A percentile compares a stretch with the other conserved stretches of the same genome.
phyloP scores from a whole-genome alignment of 345 rosid species.

The Brassica incana region DNA sequence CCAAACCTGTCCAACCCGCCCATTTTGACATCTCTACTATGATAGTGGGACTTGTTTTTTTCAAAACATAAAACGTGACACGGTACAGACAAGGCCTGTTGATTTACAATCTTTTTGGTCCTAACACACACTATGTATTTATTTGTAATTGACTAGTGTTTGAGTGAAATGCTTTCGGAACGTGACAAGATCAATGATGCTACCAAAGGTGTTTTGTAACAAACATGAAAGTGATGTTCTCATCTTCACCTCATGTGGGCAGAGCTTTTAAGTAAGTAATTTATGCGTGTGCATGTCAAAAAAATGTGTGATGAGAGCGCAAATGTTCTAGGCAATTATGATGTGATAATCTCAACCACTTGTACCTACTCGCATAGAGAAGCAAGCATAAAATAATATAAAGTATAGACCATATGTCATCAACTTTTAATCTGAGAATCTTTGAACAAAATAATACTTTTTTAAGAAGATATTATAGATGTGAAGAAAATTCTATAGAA shows the following conservation, averaged over 20 bases:
- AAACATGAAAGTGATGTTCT: slow-evolving; percentile 38
- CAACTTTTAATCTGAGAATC: not conserved
- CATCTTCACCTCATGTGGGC: slow-evolving; percentile 28
- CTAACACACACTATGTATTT: not conserved
- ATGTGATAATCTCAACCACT: slow-evolving; percentile 39
- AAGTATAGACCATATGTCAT: not conserved
- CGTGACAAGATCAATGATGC: slow-evolving; percentile 3
- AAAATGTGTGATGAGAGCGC: slow-evolving; percentile 11
- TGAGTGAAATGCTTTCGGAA: slow-evolving; percentile 15
- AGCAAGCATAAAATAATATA: not conserved
- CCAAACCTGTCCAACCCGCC: too few relatives aligned
- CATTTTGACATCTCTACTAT: too few relatives aligned
- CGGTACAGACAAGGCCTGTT: not conserved
- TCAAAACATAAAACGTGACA: not conserved
- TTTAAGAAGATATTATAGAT: not conserved
- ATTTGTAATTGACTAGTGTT: not conserved
- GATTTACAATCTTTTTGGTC: not conserved
- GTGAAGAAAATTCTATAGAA: not conserved
- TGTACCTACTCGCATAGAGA: slow-evolving; percentile 16
- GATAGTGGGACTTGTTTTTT: not conserved
- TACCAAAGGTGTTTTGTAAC: slow-evolving; percentile 30
- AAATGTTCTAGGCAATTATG: slow-evolving; percentile 25
- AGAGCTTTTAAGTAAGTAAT: slow-evolving; percentile 14
- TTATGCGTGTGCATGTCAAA: slow-evolving; percentile 20
- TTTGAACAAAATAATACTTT: not conserved